Conservation (phyloP, 805 yeast species). For the Pichia insulana region DNA sequence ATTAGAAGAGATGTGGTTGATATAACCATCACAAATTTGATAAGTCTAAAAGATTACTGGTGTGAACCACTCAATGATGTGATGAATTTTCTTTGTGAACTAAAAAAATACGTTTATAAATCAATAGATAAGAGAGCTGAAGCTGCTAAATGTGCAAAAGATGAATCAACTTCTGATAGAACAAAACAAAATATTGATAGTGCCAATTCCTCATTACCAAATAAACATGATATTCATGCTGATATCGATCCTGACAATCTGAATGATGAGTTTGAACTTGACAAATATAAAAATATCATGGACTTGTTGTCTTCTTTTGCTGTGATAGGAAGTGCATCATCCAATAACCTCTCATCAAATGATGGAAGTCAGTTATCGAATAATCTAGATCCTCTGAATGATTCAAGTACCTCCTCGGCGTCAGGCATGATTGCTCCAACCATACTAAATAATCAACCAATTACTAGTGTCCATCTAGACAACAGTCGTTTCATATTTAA, state of each 20-base stretch:
- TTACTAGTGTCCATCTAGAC: too few species aligned
- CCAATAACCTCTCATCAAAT: not conserved
- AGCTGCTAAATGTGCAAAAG: not conserved
- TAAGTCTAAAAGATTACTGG: slow-evolving; percentile 2
- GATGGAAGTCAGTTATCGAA: not conserved
- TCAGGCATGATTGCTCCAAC: too few species aligned
- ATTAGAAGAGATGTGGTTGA: slow-evolving; percentile 10
- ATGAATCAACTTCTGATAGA: too few species aligned
- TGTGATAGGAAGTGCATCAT: not conserved
- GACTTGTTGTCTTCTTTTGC: not conserved
- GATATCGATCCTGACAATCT: not conserved
- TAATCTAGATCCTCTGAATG: too few species aligned
- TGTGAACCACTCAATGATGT: slow-evolving; percentile 6
- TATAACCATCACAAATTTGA: slow-evolving; percentile 1
- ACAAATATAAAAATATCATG: slow-evolving; percentile 1
- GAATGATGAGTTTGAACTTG: slow-evolving; percentile 1
- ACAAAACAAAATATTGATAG: too few species aligned
- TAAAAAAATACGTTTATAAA: slow-evolving; percentile 8
- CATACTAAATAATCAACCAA: too few species aligned
- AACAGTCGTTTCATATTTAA: too few species aligned
- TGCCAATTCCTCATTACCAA: too few species aligned
- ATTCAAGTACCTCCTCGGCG: too few species aligned
- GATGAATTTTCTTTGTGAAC: slow-evolving; percentile 7
- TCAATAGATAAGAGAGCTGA: not conserved
- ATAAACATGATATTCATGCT: not conserved